phyloP scores from a whole-genome alignment of 1,284 basidiomycete species.

The Ceratobasidium sp. region DNA sequence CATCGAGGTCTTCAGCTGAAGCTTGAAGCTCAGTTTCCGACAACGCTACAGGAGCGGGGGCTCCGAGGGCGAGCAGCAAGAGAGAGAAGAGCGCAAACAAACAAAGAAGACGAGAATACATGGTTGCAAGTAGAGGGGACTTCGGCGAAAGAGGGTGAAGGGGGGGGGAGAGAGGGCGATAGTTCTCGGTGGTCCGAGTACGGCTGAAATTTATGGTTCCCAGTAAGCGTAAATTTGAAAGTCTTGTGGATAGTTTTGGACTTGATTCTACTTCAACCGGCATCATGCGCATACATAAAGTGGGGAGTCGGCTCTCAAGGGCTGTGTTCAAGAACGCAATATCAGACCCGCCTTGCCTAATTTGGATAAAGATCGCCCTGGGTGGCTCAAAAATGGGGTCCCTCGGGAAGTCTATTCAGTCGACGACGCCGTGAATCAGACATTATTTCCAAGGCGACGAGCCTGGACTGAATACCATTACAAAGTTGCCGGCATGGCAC shows the following conservation, averaged over 20 bases:
- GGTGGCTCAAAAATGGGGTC: slow-evolving; percentile 5
- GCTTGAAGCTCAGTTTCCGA: neutral
- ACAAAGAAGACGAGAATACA: slow-evolving; percentile 16
- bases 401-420: slow-evolving; percentile 30
- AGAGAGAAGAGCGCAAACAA: slow-evolving; percentile 9
- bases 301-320: slow-evolving; percentile 3
- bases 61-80: neutral
- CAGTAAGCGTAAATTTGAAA: too few relatives aligned
- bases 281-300: slow-evolving; percentile 3
- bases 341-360: slow-evolving; percentile 1
- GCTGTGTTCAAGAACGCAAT: neutral
- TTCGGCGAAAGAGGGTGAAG: neutral
- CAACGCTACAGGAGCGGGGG: slow-evolving; percentile 6
- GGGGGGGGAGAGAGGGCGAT: neutral
- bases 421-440: neutral
- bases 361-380: slow-evolving; percentile 13
- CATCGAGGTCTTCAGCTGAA: slow-evolving; percentile 9
- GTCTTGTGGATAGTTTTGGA: too few relatives aligned
- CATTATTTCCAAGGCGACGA: neutral
- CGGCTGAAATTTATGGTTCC: too few relatives aligned
- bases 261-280: slow-evolving; percentile 1
- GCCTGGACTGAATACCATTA: neutral
- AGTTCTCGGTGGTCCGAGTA: neutral
- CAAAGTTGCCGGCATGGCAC: neutral
- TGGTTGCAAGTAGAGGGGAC: neutral